Evolutionary conservation across 148 eudicot genomes (phyloP).

Genomic region (Cornus florida): DNA sequence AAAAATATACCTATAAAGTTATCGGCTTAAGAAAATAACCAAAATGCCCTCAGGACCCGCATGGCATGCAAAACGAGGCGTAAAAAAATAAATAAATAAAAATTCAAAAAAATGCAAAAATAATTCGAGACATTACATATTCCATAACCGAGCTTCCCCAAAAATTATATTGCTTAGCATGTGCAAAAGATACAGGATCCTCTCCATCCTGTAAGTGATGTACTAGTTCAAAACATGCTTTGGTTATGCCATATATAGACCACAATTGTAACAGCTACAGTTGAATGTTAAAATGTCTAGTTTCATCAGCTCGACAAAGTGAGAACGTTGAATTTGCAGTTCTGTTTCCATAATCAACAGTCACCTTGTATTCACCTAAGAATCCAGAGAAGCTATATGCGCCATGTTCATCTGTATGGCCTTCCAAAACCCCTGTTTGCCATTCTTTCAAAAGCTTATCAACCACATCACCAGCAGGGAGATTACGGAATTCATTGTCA

Average conservation of each 20-base stretch:
- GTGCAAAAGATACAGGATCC: neutral
- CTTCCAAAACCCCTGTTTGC: slow-evolving; percentile 40
- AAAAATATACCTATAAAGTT: no score
- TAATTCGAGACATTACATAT: no score
- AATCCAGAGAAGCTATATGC: slow-evolving; percentile 46
- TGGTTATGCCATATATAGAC: neutral
- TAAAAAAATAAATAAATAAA: no score
- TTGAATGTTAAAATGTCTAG: slow-evolving; percentile 45
- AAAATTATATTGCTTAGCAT: no score
- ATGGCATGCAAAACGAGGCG: no score
- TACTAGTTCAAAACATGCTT: neutral
- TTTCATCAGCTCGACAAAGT: slow-evolving; percentile 39
- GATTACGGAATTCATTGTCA: slow-evolving; percentile 42
- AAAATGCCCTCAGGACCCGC: no score
- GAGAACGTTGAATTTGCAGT: slow-evolving; percentile 36
- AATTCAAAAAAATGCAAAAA: no score
- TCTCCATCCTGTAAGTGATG: neutral
- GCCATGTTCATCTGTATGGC: slow-evolving; percentile 44
- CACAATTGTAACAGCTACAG: slow-evolving; percentile 17
- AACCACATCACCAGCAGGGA: slow-evolving; percentile 59
- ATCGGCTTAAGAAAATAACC: no score
- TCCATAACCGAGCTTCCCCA: no score
- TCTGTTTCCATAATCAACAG: slow-evolving; percentile 29
- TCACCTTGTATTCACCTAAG: slow-evolving; percentile 48
- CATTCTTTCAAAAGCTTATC: slow-evolving; percentile 56